These are phyloP conservation scores for Penicillium palitans DNA, from an alignment of 2,329 filamentous ascomycete genomes.

Conservation along the genomic window DNA sequence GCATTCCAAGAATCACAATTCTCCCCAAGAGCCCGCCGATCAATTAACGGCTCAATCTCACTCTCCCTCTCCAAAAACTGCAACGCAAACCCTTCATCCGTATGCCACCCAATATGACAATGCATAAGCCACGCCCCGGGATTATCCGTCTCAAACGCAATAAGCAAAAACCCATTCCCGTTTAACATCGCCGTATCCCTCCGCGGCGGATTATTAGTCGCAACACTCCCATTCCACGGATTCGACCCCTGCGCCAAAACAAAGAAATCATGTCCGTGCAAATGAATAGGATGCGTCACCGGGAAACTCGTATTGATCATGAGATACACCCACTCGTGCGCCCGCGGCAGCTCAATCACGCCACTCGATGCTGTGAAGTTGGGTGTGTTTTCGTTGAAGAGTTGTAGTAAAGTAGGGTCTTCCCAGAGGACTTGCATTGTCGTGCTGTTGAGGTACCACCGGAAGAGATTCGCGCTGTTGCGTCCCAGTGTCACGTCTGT, in stretches of 20 bases:
- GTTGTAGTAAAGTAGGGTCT: slow-evolving; percentile 31
- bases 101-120: slow-evolving; percentile 37
- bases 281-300: slow-evolving; percentile 61
- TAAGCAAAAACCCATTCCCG: slow-evolving; percentile 48
- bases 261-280: slow-evolving; percentile 72
- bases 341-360: slow-evolving; percentile 26
- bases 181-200: slow-evolving; percentile 53
- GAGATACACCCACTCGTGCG: slow-evolving; percentile 32
- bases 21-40: slow-evolving; percentile 15
- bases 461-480: slow-evolving; percentile 23
- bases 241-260: slow-evolving; percentile 57
- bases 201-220: slow-evolving; percentile 45
- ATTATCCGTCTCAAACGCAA: slow-evolving; percentile 55
- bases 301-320: slow-evolving; percentile 27
- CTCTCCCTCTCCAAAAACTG: slow-evolving; percentile 35
- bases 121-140: slow-evolving; percentile 48
- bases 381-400: slow-evolving; percentile 16
- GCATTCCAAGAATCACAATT: slow-evolving; percentile 25
- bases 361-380: slow-evolving; percentile 21
- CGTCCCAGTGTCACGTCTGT: slow-evolving; percentile 18
- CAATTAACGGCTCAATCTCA: slow-evolving; percentile 28
- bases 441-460: slow-evolving; percentile 37
- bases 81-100: slow-evolving; percentile 32
- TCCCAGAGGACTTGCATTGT: slow-evolving; percentile 36
- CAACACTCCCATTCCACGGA: slow-evolving; percentile 27